Evolutionary conservation across 2,329 filamentous ascomycete species (phyloP).

Genomic region (Fusarium verrucosum): DNA sequence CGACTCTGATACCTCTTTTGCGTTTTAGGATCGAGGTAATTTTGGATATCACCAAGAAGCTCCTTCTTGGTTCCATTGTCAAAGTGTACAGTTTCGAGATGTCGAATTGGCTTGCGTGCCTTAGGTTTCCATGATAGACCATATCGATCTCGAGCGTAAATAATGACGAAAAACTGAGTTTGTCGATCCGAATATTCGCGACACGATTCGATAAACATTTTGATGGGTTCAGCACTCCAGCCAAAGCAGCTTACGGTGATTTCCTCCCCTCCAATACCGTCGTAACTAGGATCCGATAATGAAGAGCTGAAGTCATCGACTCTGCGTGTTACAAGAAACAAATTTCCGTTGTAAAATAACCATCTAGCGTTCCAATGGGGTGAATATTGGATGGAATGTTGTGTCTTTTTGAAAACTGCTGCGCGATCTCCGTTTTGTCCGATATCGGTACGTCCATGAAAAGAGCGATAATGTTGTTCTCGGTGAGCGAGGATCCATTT

Average conservation of each 20-base stretch:
- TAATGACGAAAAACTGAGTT: slow-evolving; percentile 60
- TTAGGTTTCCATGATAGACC: slow-evolving; percentile 60
- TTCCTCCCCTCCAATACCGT: slow-evolving; percentile 58
- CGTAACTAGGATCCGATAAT: slow-evolving; percentile 55
- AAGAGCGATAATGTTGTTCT: slow-evolving; percentile 51
- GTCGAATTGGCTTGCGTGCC: slow-evolving; percentile 58
- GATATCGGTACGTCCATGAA: slow-evolving; percentile 56
- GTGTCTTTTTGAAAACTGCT: slow-evolving; percentile 54
- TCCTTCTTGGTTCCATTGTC: slow-evolving; percentile 57
- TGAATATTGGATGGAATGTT: slow-evolving; percentile 54
- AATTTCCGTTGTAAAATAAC: slow-evolving; percentile 59
- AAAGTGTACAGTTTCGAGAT: slow-evolving; percentile 62
- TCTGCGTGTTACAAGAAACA: slow-evolving; percentile 57
- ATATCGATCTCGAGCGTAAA: slow-evolving; percentile 57
- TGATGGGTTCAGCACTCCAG: slow-evolving; percentile 60
- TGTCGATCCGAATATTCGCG: slow-evolving; percentile 60
- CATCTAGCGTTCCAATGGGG: slow-evolving; percentile 57
- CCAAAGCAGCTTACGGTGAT: slow-evolving; percentile 61
- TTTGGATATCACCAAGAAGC: slow-evolving; percentile 60
- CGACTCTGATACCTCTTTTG: slow-evolving; percentile 70
- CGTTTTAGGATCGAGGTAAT: slow-evolving; percentile 60
- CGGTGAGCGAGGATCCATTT: slow-evolving; percentile 57
- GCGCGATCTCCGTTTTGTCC: slow-evolving; percentile 50
- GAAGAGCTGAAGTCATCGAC: slow-evolving; percentile 50
- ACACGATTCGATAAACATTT: slow-evolving; percentile 55